Base-by-base conservation (phyloP, 352 stramenopile genomes). In the Discostella stelligera region DNA sequence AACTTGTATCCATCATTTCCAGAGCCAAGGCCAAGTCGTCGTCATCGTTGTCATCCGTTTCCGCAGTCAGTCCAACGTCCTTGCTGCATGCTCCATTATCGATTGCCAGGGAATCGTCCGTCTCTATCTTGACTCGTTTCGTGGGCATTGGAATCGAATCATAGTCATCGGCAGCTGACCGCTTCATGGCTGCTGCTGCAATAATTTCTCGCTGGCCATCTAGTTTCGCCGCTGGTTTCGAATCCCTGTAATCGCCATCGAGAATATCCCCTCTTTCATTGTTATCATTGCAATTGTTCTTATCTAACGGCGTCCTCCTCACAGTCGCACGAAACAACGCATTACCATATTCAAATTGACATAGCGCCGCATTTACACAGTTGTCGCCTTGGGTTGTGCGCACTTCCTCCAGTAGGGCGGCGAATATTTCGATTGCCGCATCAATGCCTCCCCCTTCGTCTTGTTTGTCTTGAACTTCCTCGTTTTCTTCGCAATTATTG, bases 331-430 rank as follows among this genome's bases (percentile, higher is more conserved):
- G 71, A 71, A 90, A 86, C 16, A 92, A 58, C 0, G 82, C 66
- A 72, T 92, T 90, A 2, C 86, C 86, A 54, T 90, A 90, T 71
- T 92, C 86, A 61, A 88, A 90, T 59, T 88, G 84, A 27, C 77
- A 81, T 13, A 85, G 67, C 32, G 84, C 80, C 0, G 77, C 67
- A 73, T 88, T 80, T 9, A 90, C 66, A 56, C 72, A 77, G 1
- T 54, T 64, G 52, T 90, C 82, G 25, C 77, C 79, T 46, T 78
- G 66, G 37, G 58, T 74, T n/a, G 37, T 46, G 14, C 60, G 59
- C 3, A 61, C 54, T 56, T 64, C 67, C 49, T 90, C 82, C 11
- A 79, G 62, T 0, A 83, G 56, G 6, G 60, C 46, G 27, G 75
- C 67, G 20, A 82, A 77, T 23, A 82, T 77, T 7, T 77, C 54